These are phyloP conservation scores for Piper longum DNA, from an alignment of 164 flowering plant genomes.

Conservation along the genomic window DNA sequence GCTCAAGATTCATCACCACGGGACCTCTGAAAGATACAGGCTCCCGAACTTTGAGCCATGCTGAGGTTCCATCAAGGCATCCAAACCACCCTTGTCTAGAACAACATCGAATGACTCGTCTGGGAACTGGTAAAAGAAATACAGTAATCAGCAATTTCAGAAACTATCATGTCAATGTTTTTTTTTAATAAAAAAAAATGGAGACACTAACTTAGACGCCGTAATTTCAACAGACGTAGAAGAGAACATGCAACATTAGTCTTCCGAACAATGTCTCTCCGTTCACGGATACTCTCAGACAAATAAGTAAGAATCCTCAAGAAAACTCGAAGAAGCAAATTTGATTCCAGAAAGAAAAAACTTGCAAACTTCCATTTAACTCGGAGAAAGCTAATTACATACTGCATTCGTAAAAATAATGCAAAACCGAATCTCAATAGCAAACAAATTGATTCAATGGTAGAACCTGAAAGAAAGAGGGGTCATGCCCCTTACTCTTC, in stretches of 20 bases:
- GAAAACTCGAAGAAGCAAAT: neutral
- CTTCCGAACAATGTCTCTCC: neutral
- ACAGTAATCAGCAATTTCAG: neutral
- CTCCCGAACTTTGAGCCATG: conserved; percentile 64
- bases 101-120: conserved; percentile 58
- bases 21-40: conserved; percentile 76
- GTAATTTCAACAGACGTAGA: neutral
- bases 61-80: conserved; percentile 97
- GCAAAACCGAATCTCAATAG: too few relatives aligned
- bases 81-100: conserved; percentile 92
- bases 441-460: too few relatives aligned
- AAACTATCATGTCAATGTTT: neutral
- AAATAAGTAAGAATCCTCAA: neutral
- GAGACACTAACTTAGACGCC: neutral
- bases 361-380: too few relatives aligned
- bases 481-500: too few relatives aligned
- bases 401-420: too few relatives aligned
- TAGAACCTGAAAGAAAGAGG: too few relatives aligned
- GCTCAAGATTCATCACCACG: conserved; percentile 9
- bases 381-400: too few relatives aligned
- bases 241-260: neutral
- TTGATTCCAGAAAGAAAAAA: neutral
- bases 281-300: neutral
- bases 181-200: neutral
- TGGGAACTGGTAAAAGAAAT: conserved; percentile 34